Conservation (phyloP, 495 filamentous ascomycete genomes). For the Pyrenula aspistea region DNA sequence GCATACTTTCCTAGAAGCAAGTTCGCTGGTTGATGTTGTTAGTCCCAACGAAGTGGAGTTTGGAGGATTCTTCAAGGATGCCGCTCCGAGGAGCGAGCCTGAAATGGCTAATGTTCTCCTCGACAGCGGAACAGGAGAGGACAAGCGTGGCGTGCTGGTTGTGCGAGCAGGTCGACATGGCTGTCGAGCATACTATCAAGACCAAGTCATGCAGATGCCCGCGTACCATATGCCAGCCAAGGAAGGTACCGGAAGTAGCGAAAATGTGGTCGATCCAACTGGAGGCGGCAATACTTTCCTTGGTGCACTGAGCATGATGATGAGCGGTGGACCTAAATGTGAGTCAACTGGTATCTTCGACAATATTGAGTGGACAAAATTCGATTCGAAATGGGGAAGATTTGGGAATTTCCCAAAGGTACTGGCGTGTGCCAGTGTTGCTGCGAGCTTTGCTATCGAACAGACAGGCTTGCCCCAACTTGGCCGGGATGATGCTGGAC, state of each 20-base stretch:
- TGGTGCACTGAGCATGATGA: constrained; percentile 59
- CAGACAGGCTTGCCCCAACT: constrained; percentile 74
- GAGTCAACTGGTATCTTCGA: constrained; percentile 8
- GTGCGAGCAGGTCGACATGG: constrained; percentile 47
- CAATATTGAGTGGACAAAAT: constrained; percentile 16
- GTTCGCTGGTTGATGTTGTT: constrained; percentile 68
- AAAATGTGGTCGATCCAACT: constrained; percentile 74
- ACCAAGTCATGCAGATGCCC: constrained; percentile 33
- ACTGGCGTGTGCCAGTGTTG: constrained; percentile 66
- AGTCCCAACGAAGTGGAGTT: constrained; percentile 85
- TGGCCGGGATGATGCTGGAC: constrained; percentile 31
- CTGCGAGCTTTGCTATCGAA: constrained; percentile 88
- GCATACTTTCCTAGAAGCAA: constrained; percentile 55
- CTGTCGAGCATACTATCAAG: constrained; percentile 35
- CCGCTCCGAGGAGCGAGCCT: constrained; percentile 30
- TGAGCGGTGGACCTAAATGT: constrained; percentile 23
- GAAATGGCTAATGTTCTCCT: constrained; percentile 46
- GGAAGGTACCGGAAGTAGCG: constrained; percentile 8
- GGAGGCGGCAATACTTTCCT: constrained; percentile 94
- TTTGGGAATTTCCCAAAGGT: constrained; percentile 49
- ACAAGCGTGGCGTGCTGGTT: constrained; percentile 33
- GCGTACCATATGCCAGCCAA: constrained; percentile 38
- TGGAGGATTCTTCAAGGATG: constrained; percentile 60
- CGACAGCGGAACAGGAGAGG: constrained; percentile 32
- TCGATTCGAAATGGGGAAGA: constrained; percentile 13